Evolutionary conservation across 306 rosid genomes (phyloP).

Genomic region (Pyrus bretschneideri): DNA sequence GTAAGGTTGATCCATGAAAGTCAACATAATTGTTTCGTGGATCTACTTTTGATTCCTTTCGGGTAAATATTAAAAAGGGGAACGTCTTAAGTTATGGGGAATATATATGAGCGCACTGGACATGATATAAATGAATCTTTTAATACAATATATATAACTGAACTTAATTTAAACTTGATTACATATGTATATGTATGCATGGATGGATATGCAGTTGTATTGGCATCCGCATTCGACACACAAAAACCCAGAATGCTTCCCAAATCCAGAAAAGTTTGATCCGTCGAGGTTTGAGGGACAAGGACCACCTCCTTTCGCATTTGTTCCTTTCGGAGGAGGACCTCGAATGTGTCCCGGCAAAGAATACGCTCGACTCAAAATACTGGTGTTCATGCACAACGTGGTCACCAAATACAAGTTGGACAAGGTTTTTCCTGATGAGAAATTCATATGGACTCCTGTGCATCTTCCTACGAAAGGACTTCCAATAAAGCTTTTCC

Average conservation of each 20-base stretch:
- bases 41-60: too few relatives aligned
- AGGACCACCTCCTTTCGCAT: constrained; percentile 10
- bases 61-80: too few relatives aligned
- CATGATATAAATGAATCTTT: too few relatives aligned
- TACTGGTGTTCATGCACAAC: constrained; percentile 16
- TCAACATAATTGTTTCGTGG: too few relatives aligned
- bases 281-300: constrained; percentile 20
- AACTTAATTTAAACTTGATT: not conserved
- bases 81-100: too few relatives aligned
- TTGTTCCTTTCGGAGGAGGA: constrained; percentile 26
- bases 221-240: constrained; percentile 6
- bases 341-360: constrained; percentile 21
- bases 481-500: not conserved
- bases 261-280: constrained; percentile 14
- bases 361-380: constrained; percentile 3
- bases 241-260: constrained; percentile 12
- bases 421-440: constrained; percentile 1
- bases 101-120: too few relatives aligned
- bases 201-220: not conserved
- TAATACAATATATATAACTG: not conserved
- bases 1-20: too few relatives aligned
- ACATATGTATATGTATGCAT: not conserved
- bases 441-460: not conserved
- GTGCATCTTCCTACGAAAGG: not conserved
- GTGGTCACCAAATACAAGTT: constrained; percentile 4